Evolutionary conservation across 495 filamentous ascomycete genomes (phyloP), one percentile per base, ranked within the genome.

Genomic region (Filosporella fistucella): DNA sequence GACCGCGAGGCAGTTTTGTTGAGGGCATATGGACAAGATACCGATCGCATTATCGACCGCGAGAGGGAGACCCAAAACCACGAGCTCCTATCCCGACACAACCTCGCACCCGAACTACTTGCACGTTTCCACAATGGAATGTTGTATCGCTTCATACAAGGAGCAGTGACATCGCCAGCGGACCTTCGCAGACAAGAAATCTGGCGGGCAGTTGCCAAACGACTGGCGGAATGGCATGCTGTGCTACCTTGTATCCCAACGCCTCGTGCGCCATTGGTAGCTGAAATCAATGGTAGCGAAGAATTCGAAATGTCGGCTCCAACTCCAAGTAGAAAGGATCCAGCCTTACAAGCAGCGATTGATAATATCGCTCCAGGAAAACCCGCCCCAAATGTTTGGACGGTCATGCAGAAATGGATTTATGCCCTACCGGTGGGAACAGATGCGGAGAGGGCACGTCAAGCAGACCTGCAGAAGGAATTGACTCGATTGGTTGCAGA

Each of bases 101-200:
- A 80, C 60, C 80, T 97, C 36, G 93, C 93, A 8, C 94, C 93
- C 36, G 74, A 84, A 32, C 73, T 99, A 4, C 75, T 97, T 38
- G 94, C 90, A 11, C 87, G 90, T 49, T 99, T 99, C 74, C 75
- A 90, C 47, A 99, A 99, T 63, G 93, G 93, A 49, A 85, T 99
- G 59, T 76, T 97, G 49, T 99, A 99, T 69, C 78, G 85, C 46
- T 99, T 88, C 65, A 86, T 96, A 24, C 80, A 74, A 30, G 93
- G 93, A 30, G 76, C 74, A 35, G 83, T 86, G 45, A 89, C 88
- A 53, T 77, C 81, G 23, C 85, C 93, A 29, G 74, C 79, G 51
- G 90, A 97, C 63, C 66, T 99, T 57, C 75, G 84, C 42, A 72
- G 74, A 45, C 70, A 84, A 18, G 58, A 65, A 4, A 77, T 96